Evolutionary conservation across 805 yeast genomes (phyloP).

Genomic region (Lachancea sp.): DNA sequence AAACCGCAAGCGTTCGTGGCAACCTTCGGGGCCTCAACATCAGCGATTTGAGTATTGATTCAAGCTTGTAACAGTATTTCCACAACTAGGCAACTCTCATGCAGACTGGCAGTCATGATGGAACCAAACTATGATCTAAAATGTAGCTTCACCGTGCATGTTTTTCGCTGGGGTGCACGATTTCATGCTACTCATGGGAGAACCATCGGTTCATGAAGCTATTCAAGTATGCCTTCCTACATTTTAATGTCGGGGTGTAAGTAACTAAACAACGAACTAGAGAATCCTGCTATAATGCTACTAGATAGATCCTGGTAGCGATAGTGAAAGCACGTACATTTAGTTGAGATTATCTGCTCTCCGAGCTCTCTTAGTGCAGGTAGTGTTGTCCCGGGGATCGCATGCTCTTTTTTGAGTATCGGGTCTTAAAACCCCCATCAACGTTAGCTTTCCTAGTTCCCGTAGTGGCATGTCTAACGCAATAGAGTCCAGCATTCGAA

Average conservation of each 20-base stretch:
- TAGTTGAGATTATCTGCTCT: not conserved
- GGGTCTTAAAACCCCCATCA: not conserved
- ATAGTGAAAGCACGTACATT: no score
- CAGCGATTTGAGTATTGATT: slow-evolving; percentile 1
- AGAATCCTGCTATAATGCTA: no score
- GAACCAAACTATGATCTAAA: not conserved
- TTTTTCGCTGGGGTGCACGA: no score
- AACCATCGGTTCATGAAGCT: not conserved
- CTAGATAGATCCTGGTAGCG: no score
- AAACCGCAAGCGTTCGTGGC: slow-evolving; percentile 21
- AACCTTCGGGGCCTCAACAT: slow-evolving; percentile 6
- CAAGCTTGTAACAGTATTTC: not conserved
- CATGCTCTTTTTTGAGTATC: not conserved
- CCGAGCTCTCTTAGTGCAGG: not conserved
- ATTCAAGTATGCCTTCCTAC: no score
- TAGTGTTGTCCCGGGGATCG: not conserved
- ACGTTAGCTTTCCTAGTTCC: not conserved
- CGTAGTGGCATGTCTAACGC: slow-evolving; percentile 6
- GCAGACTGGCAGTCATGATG: no score
- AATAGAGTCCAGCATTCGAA: slow-evolving; percentile 20
- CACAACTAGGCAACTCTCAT: no score
- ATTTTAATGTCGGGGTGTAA: no score
- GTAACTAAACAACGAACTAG: no score
- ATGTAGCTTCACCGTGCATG: not conserved
- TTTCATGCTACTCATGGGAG: not conserved